Evolutionary conservation across 2,329 filamentous ascomycete genomes (phyloP).

Genomic region (Colletotrichum sp.): DNA sequence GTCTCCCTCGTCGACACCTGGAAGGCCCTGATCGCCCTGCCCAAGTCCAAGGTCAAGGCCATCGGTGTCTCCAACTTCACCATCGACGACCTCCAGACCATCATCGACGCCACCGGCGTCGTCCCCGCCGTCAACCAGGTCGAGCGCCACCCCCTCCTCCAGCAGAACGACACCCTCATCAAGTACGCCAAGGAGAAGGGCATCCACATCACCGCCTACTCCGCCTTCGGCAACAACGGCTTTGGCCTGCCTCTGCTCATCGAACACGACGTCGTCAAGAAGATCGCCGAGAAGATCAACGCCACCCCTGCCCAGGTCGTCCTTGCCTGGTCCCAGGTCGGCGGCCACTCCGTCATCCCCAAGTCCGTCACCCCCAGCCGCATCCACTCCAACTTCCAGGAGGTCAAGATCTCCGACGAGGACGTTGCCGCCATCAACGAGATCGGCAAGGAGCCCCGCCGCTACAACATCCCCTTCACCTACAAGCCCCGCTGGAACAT

Average conservation of each 20-base stretch:
- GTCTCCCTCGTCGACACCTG: constrained; percentile 49
- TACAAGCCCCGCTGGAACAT: constrained; percentile 56
- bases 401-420: constrained; percentile 64
- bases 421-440: constrained; percentile 66
- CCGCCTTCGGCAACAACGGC: constrained; percentile 54
- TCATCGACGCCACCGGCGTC: constrained; percentile 63
- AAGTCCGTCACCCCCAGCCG: constrained; percentile 73
- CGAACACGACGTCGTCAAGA: constrained; percentile 60
- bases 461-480: constrained; percentile 49
- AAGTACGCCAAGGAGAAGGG: constrained; percentile 65
- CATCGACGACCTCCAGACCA: constrained; percentile 55
- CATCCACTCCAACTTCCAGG: constrained; percentile 73
- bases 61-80: constrained; percentile 78
- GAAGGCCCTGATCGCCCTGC: constrained; percentile 60
- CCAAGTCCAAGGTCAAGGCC: constrained; percentile 65
- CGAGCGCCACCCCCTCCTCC: constrained; percentile 71
- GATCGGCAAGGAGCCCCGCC: constrained; percentile 58
- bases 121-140: constrained; percentile 70
- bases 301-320: constrained; percentile 49
- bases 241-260: constrained; percentile 55
- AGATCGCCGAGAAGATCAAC: constrained; percentile 55
- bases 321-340: constrained; percentile 62
- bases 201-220: constrained; percentile 73
- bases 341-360: constrained; percentile 75
- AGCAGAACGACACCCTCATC: constrained; percentile 60